Evolutionary conservation across 306 rosid species (phyloP), one percentile per base, ranked within the genome.

Genomic region (Herpetospermum pedunculosum): DNA sequence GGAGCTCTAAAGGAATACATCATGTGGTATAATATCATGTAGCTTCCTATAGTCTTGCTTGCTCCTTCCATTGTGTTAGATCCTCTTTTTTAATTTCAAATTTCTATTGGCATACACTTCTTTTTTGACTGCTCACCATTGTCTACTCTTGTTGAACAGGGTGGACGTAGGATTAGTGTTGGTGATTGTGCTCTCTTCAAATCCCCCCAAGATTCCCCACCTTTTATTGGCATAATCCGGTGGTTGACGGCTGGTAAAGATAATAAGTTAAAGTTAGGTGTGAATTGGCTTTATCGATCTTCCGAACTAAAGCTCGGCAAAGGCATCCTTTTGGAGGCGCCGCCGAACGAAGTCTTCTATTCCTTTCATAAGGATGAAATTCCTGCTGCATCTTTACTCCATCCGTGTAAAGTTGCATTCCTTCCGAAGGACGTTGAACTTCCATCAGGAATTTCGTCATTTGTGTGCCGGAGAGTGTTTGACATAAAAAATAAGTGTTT

Each of bases 131-230:
- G 0, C 18, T 49, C 29, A 34, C 54, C 37, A 3, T 76, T 37
- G 25, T 72, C 44, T 70, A 16, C 15, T 60, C 19, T 54, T 40
- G 18, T 57, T 77, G 59, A 23, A 44, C 62, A 92, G 97, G 93
- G 84, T 30, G 90, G 92, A 80, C 92, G 93, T 34, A 86, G 80
- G 80, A 86, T 86, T 75, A 77, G 79, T 79, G 86, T 88, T 26
- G 97, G 96, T 60, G 96, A 88, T 41, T 87, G 93, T 85, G 97
- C 97, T 62, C 90, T 92, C 77, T 92, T 92, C 87, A 92, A 86
- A 83, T 83, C 93, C 67, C 79, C 89, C 28, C 80, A 76, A 77
- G 90, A 81, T 57, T 52, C 89, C 67, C 96, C 87, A 1, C 92
- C 97, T 54, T 88, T 87, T 76, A 80, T 92, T 65, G 97, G 96